These are phyloP conservation scores for Gastrodia elata DNA, from an alignment of 106 monocot genomes.

Conservation along the genomic window DNA sequence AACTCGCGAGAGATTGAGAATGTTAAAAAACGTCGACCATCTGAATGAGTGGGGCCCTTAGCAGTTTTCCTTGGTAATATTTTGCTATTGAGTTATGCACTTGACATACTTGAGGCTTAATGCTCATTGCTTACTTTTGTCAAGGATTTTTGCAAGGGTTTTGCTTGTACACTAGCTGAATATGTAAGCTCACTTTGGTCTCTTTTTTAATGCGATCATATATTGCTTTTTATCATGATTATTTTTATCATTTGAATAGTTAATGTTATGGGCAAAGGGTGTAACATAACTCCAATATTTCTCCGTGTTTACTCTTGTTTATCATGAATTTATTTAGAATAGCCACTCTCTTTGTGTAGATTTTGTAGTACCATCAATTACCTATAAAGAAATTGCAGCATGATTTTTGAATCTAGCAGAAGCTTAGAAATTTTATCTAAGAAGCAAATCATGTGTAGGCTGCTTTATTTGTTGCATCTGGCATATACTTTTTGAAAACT, in stretches of 20 bases:
- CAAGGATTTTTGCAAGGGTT: conserved; percentile 9
- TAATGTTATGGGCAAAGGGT: not conserved
- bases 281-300: not conserved
- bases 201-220: not conserved
- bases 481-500: not conserved
- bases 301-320: not conserved
- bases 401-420: not conserved
- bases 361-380: not conserved
- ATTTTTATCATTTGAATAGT: not conserved
- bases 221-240: not conserved
- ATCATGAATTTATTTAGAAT: not conserved
- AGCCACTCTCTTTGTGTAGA: not conserved
- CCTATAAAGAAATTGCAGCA: not conserved
- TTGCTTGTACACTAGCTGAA: not conserved
- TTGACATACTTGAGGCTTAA: conserved; percentile 1
- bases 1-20: conserved; percentile 71
- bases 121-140: conserved; percentile 6
- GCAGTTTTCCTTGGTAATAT: conserved; percentile 12
- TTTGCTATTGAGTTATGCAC: not conserved
- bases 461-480: not conserved
- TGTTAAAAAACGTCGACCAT: conserved; percentile 59
- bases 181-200: not conserved
- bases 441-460: not conserved
- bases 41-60: conserved; percentile 26
- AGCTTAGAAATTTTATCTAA: not conserved